Conservation (phyloP, 768 basidiomycete genomes). For the Paxillus ammoniavirescens region DNA sequence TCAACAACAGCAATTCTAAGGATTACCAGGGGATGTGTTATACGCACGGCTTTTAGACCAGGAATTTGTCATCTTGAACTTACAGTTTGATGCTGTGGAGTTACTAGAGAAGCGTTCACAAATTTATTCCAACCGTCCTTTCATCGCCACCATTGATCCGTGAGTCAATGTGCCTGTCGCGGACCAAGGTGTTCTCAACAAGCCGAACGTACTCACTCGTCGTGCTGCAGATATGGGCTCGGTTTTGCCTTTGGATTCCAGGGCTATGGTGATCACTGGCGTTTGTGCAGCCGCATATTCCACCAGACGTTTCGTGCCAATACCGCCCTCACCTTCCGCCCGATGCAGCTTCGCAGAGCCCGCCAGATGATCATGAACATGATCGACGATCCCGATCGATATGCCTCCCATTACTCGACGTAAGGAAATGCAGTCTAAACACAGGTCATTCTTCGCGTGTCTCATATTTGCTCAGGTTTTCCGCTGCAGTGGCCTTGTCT, state of each 20-base stretch:
- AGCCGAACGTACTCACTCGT: neutral
- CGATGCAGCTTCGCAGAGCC: slow-evolving; percentile 9
- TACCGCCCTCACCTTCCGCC: slow-evolving; percentile 1
- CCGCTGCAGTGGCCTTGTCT: neutral
- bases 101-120: slow-evolving; percentile 44
- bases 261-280: slow-evolving; percentile 11
- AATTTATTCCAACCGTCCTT: slow-evolving; percentile 50
- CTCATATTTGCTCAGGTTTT: neutral
- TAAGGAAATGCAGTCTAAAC: neutral
- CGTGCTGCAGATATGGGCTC: slow-evolving; percentile 17
- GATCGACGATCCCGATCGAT: slow-evolving; percentile 4
- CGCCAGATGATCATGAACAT: slow-evolving; percentile 5
- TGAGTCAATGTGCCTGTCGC: slow-evolving; percentile 6
- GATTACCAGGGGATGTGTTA: slow-evolving; percentile 41
- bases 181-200: too few species aligned
- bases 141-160: slow-evolving; percentile 10
- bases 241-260: slow-evolving; percentile 7
- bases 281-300: slow-evolving; percentile 14
- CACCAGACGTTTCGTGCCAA: slow-evolving; percentile 11
- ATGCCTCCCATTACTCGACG: neutral
- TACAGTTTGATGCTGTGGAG: slow-evolving; percentile 37
- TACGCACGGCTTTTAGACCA: slow-evolving; percentile 45
- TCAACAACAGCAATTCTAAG: neutral
- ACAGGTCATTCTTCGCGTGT: neutral
- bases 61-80: slow-evolving; percentile 44